phyloP scores from a whole-genome alignment of 305 asterid species.

The Nicotiana rustica region DNA sequence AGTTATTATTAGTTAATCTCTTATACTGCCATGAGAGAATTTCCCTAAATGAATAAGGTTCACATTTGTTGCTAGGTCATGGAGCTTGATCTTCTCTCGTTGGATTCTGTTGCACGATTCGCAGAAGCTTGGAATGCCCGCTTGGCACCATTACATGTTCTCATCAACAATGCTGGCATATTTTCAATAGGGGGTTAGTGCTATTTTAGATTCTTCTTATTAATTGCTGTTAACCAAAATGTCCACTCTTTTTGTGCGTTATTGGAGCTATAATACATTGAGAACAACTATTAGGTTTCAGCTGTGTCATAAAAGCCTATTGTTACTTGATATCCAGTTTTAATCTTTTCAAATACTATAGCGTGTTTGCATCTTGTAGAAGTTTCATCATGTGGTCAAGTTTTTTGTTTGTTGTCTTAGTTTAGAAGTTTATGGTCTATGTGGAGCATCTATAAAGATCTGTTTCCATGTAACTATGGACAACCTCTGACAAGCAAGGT shows the following conservation, averaged over 20 bases:
- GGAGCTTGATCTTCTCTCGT: slow-evolving; percentile 91
- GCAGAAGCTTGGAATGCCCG: slow-evolving; percentile 90
- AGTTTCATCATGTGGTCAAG: neutral
- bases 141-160: slow-evolving; percentile 74
- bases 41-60: neutral
- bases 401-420: neutral
- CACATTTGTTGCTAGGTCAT: slow-evolving; percentile 56
- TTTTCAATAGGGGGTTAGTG: slow-evolving; percentile 88
- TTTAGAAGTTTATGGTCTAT: neutral
- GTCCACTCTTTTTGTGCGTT: neutral
- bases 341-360: neutral
- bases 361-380: neutral
- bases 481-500: slow-evolving; percentile 15
- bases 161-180: slow-evolving; percentile 93
- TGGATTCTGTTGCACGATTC: slow-evolving; percentile 86
- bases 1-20: neutral
- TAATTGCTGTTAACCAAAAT: neutral
- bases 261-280: neutral
- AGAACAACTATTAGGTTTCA: slow-evolving; percentile 17
- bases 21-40: neutral
- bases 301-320: neutral
- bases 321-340: neutral
- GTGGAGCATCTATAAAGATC: slow-evolving; percentile 2
- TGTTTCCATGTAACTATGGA: slow-evolving; percentile 4
- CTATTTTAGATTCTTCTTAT: slow-evolving; percentile 6